Percentiles rank a stretch among this genome's conserved stretches.
Evolutionary conservation across 2,329 filamentous ascomycete genomes (phyloP).

Genomic region (Colletotrichum australisinense): DNA sequence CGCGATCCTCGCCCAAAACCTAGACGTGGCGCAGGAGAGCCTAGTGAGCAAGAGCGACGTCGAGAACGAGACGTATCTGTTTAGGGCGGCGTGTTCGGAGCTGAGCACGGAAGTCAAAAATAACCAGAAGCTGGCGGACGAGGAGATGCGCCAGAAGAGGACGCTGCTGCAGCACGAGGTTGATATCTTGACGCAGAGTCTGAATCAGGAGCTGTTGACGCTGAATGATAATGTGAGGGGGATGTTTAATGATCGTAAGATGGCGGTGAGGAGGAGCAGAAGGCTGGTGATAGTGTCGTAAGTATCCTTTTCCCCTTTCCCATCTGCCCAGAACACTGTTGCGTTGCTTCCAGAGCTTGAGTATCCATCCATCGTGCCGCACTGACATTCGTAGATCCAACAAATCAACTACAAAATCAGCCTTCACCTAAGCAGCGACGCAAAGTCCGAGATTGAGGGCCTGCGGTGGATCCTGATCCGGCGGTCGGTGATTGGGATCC

Average conservation of each 20-base stretch:
- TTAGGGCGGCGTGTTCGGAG: conserved; percentile 93
- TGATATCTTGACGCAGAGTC: conserved; percentile 88
- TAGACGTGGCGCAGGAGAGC: conserved; percentile 82
- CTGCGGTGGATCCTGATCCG: conserved; percentile 86
- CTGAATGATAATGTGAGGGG: conserved; percentile 94
- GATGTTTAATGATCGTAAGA: conserved; percentile 95
- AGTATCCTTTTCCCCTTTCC: conserved; percentile 42
- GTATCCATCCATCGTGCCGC: too few species aligned
- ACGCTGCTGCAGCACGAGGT: conserved; percentile 92
- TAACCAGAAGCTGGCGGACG: conserved; percentile 79
- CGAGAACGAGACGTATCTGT: conserved; percentile 90
- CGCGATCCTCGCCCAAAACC: conserved; percentile 78
- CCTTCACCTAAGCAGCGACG: conserved; percentile 87
- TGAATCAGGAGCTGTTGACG: conserved; percentile 84
- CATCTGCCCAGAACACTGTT: not conserved
- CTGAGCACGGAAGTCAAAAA: conserved; percentile 88
- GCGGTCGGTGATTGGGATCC: conserved; percentile 71
- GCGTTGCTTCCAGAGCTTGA: too few species aligned
- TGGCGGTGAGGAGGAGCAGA: conserved; percentile 92
- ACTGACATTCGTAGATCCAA: conserved; percentile 72
- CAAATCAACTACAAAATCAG: conserved; percentile 97
- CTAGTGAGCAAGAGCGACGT: conserved; percentile 92
- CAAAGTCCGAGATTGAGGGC: conserved; percentile 91
- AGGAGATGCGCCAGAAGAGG: conserved; percentile 84
- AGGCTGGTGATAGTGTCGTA: conserved; percentile 83